Evolutionary conservation across 140 eudicot genomes (phyloP).

Genomic region (Artemisia princeps): DNA sequence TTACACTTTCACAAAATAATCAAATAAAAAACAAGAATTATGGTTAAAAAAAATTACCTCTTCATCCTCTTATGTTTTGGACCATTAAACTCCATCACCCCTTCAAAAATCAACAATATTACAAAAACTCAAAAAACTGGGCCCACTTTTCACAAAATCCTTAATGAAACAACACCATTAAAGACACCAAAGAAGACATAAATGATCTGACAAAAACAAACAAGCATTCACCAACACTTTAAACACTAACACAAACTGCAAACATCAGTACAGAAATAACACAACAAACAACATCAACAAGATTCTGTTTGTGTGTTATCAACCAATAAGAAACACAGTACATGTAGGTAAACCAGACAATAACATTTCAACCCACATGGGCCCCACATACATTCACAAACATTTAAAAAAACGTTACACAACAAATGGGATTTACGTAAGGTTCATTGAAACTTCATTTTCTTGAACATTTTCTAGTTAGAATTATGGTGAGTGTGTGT

Average conservation of each 20-base stretch:
- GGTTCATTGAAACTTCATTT: too few relatives aligned
- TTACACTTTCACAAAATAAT: neutral
- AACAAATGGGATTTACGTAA: slow-evolving; percentile 7
- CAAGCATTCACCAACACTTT: slow-evolving; percentile 29
- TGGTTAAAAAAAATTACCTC: slow-evolving; percentile 28
- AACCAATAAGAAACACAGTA: slow-evolving; percentile 28
- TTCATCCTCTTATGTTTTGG: slow-evolving; percentile 32
- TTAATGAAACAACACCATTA: slow-evolving; percentile 35
- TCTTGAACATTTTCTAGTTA: too few relatives aligned
- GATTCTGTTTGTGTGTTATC: slow-evolving; percentile 31
- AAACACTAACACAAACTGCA: slow-evolving; percentile 11
- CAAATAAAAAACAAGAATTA: neutral
- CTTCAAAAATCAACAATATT: slow-evolving; percentile 18
- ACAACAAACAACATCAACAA: slow-evolving; percentile 18
- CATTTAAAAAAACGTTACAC: neutral
- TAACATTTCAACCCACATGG: slow-evolving; percentile 27
- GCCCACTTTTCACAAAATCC: slow-evolving; percentile 23
- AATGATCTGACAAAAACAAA: slow-evolving; percentile 34
- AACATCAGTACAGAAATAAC: too few relatives aligned
- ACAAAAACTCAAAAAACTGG: slow-evolving; percentile 8
- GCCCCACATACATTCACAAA: slow-evolving; percentile 14
- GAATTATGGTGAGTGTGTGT: too few relatives aligned
- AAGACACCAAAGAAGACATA: slow-evolving; percentile 33
- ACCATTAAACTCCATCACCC: slow-evolving; percentile 29
- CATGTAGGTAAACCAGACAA: slow-evolving; percentile 25